phyloP scores from a whole-genome alignment of 371 early-diverging fungal species.

The Circinella minor region DNA sequence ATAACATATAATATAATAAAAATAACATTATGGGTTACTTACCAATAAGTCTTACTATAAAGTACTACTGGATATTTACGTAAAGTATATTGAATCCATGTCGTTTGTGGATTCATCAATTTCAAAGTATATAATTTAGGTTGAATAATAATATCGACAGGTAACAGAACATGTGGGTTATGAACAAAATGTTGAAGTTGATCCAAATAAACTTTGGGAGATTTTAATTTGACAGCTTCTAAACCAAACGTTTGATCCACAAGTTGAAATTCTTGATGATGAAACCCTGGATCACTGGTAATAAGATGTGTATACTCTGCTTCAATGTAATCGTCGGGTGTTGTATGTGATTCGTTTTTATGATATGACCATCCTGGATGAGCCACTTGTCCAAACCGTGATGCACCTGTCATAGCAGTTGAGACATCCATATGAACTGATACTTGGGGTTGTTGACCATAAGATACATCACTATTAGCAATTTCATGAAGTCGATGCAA shows the following conservation, averaged over 20 bases:
- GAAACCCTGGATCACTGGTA: conserved; percentile 54
- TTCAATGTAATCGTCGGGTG: conserved; percentile 54
- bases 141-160: conserved; percentile 23
- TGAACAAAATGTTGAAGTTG: conserved; percentile 12
- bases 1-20: too few species aligned
- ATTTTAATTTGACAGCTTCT: conserved; percentile 26
- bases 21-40: conserved; percentile 16
- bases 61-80: conserved; percentile 55
- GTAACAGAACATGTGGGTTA: conserved; percentile 16
- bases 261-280: conserved; percentile 43
- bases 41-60: conserved; percentile 70
- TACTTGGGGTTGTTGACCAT: conserved; percentile 21
- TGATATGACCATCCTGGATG: conserved; percentile 64
- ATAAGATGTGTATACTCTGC: conserved; percentile 70
- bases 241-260: conserved; percentile 41
- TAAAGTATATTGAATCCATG: conserved; percentile 46
- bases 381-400: conserved; percentile 66
- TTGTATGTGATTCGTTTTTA: conserved; percentile 64
- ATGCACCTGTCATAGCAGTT: conserved; percentile 89
- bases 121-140: conserved; percentile 42
- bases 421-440: conserved; percentile 81
- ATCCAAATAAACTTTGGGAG: conserved; percentile 13
- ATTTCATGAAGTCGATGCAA: conserved; percentile 65
- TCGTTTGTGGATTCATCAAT: conserved; percentile 31
- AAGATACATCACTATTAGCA: conserved; percentile 17